phyloP scores from a whole-genome alignment of 1,284 basidiomycete genomes.

The Sporisorium scitamineum region DNA sequence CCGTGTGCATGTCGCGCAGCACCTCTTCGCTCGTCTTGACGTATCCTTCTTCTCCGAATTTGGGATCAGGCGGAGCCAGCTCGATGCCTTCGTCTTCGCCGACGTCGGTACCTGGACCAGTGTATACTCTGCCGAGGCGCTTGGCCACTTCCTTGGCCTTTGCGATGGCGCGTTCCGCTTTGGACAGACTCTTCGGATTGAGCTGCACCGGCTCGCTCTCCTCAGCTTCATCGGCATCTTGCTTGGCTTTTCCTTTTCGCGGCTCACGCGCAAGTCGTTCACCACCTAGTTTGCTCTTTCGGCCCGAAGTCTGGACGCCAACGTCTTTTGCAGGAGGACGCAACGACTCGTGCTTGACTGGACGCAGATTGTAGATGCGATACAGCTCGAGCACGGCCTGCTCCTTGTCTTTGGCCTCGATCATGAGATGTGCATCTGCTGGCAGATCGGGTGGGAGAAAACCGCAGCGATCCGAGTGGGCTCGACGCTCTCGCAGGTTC shows the following conservation, averaged over 20 bases:
- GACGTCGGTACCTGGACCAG: slow-evolving; percentile 56
- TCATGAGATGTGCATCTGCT: slow-evolving; percentile 80
- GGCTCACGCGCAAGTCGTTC: slow-evolving; percentile 34
- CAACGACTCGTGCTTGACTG: slow-evolving; percentile 75
- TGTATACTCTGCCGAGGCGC: slow-evolving; percentile 45
- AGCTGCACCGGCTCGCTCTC: slow-evolving; percentile 24
- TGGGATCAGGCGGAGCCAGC: slow-evolving; percentile 36
- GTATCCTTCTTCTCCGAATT: slow-evolving; percentile 57
- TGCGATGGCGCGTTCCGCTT: slow-evolving; percentile 45
- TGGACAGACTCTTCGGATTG: slow-evolving; percentile 39
- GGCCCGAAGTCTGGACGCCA: slow-evolving; percentile 70
- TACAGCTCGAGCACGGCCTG: slow-evolving; percentile 89
- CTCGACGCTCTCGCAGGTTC: slow-evolving; percentile 75
- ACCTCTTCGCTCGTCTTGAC: slow-evolving; percentile 61
- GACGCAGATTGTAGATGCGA: slow-evolving; percentile 79
- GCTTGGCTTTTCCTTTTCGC: slow-evolving; percentile 62
- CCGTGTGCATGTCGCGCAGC: slow-evolving; percentile 52
- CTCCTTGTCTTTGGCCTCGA: slow-evolving; percentile 92
- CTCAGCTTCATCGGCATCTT: slow-evolving; percentile 45
- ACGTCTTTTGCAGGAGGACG: slow-evolving; percentile 71
- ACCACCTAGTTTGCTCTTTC: slow-evolving; percentile 66
- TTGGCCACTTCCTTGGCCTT: slow-evolving; percentile 56
- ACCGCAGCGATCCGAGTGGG: slow-evolving; percentile 84
- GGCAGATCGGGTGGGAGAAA: slow-evolving; percentile 75
- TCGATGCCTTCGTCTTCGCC: slow-evolving; percentile 61